A percentile compares a stretch with the other conserved stretches of the same genome.
Conservation (phyloP, 2,329 filamentous ascomycete species). For the Colletotrichum australisinense region DNA sequence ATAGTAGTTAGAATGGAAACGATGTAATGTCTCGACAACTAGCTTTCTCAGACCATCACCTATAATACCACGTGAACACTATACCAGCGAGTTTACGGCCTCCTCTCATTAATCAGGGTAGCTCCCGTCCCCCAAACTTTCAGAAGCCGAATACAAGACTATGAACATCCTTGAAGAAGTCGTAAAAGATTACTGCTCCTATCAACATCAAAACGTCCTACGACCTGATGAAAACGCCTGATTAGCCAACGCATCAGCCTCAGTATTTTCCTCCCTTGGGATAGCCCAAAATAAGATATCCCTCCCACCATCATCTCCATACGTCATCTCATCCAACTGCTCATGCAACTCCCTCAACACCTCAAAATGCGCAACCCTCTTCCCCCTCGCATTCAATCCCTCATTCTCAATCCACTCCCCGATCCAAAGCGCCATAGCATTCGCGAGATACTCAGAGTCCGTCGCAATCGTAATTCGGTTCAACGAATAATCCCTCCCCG, state of each 20-base stretch:
- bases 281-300: conserved; percentile 36
- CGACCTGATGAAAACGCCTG: not conserved
- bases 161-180: too few relatives aligned
- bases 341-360: conserved; percentile 29
- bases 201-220: not conserved
- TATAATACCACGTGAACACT: too few relatives aligned
- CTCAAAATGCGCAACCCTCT: conserved; percentile 24
- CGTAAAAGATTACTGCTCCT: too few relatives aligned
- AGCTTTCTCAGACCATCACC: too few relatives aligned
- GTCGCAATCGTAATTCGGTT: conserved; percentile 30
- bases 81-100: too few relatives aligned
- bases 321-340: conserved; percentile 32
- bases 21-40: too few relatives aligned
- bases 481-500: conserved; percentile 1
- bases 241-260: conserved; percentile 36
- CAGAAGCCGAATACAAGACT: too few relatives aligned
- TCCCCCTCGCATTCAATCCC: conserved; percentile 7
- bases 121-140: too few relatives aligned
- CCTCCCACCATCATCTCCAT: conserved; percentile 32
- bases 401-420: conserved; percentile 35
- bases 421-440: conserved; percentile 36
- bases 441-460: conserved; percentile 36
- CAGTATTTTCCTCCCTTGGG: conserved; percentile 30
- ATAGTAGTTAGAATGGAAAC: too few relatives aligned
- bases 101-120: too few relatives aligned